A percentile compares a stretch with the other conserved stretches of the same genome.
Conservation (phyloP, 148 eudicot species). For the Dysphania ambrosioides region DNA sequence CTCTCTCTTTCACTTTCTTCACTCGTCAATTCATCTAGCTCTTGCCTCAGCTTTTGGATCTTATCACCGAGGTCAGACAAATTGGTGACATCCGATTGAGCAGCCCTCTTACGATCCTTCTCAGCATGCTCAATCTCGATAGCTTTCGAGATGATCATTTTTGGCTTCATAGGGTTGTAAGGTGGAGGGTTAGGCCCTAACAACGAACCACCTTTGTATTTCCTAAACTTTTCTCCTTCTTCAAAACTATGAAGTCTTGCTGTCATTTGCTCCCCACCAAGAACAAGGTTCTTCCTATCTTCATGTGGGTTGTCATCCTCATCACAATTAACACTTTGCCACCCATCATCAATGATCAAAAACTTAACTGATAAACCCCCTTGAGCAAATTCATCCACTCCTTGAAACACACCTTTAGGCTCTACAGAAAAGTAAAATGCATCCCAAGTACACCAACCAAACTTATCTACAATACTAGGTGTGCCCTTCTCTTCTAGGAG, state of each 20-base stretch:
- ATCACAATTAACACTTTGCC: conserved; percentile 50
- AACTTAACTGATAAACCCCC: conserved; percentile 47
- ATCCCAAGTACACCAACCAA: conserved; percentile 72
- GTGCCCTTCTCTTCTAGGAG: conserved; percentile 50
- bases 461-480: conserved; percentile 40
- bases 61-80: conserved; percentile 26
- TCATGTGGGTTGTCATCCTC: conserved; percentile 29
- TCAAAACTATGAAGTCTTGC: conserved; percentile 48
- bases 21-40: conserved; percentile 35
- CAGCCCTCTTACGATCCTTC: conserved; percentile 35
- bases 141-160: neutral
- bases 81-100: conserved; percentile 29
- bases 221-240: conserved; percentile 49
- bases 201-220: conserved; percentile 40
- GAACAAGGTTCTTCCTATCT: conserved; percentile 43
- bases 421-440: conserved; percentile 47
- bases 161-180: neutral
- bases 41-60: conserved; percentile 38
- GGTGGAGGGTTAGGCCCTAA: conserved; percentile 33
- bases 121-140: conserved; percentile 19
- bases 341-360: conserved; percentile 55
- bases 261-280: conserved; percentile 59
- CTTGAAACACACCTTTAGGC: conserved; percentile 46
- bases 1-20: conserved; percentile 15
- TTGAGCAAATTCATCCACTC: conserved; percentile 42